A percentile compares a stretch with the other conserved stretches of the same genome.
Evolutionary conservation across 192 early-diverging fungal species (phyloP).

Genomic region (Umbelopsis sp.): DNA sequence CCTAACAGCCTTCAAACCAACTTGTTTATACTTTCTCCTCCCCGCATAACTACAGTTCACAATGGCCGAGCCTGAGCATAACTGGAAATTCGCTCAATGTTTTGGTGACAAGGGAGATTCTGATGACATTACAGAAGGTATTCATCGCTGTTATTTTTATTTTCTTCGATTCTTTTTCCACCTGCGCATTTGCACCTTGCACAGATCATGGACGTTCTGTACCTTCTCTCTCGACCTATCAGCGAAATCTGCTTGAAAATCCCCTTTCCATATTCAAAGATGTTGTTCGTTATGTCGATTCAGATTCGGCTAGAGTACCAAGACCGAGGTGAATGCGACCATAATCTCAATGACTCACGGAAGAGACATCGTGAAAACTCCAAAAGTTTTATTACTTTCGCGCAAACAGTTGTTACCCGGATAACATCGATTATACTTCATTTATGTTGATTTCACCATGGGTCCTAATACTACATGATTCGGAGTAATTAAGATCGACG

Average conservation of each 20-base stretch:
- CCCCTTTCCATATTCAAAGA: not conserved
- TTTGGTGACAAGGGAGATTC: slow-evolving; percentile 99
- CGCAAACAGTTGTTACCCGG: no score
- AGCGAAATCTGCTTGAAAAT: not conserved
- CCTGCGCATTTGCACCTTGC: not conserved
- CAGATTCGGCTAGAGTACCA: not conserved
- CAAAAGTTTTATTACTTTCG: no score
- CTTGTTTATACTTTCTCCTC: slow-evolving; percentile 3
- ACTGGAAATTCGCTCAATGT: slow-evolving; percentile 97
- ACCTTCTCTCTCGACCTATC: not conserved
- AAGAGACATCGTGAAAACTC: no score
- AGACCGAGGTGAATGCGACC: not conserved
- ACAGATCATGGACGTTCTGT: not conserved
- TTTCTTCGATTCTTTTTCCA: not conserved
- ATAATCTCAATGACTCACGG: not conserved
- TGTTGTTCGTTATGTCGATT: not conserved
- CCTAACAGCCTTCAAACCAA: not conserved
- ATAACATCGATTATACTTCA: no score
- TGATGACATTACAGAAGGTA: slow-evolving; percentile 99
- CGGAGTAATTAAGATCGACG: not conserved
- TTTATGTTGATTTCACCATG: not conserved
- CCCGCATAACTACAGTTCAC: not conserved
- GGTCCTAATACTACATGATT: not conserved
- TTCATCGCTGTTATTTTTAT: slow-evolving; percentile 1
- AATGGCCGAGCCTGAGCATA: slow-evolving; percentile 46